Conservation (phyloP, 768 basidiomycete genomes). For the Termitomyces sp. region DNA sequence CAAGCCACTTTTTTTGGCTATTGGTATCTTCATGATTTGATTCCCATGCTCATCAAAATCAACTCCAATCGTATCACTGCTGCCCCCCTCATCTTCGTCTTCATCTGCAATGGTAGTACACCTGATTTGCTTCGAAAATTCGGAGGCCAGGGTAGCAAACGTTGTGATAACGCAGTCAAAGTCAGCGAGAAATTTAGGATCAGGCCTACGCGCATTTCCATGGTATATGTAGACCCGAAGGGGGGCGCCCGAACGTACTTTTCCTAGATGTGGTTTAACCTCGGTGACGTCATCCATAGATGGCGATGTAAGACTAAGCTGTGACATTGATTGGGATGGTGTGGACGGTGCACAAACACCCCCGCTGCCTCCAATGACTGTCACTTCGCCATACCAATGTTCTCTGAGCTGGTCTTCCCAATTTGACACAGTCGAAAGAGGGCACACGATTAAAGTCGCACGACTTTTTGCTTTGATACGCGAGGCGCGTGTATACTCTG, state of each 20-base stretch:
- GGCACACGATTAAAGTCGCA: conserved; percentile 94
- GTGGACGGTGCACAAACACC: conserved; percentile 30
- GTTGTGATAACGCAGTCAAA: conserved; percentile 98
- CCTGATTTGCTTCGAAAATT: conserved; percentile 85
- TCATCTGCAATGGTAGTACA: conserved; percentile 64
- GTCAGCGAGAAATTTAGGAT: conserved; percentile 82
- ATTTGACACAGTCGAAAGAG: conserved; percentile 92
- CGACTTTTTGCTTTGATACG: conserved; percentile 80
- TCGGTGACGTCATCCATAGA: conserved; percentile 24
- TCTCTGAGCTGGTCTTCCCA: conserved; percentile 99
- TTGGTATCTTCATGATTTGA: conserved; percentile 50
- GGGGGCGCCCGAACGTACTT: conserved; percentile 41
- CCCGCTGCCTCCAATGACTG: conserved; percentile 74
- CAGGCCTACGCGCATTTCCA: conserved; percentile 80
- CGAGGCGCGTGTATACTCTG: conserved; percentile 61
- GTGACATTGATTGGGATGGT: conserved; percentile 27
- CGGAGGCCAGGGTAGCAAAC: conserved; percentile 91
- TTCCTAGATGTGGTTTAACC: conserved; percentile 24
- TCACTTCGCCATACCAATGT: conserved; percentile 89
- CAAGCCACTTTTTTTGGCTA: conserved; percentile 60
- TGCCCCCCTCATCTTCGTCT: conserved; percentile 66
- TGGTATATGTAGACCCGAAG: conserved; percentile 95
- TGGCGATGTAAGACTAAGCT: conserved; percentile 28
- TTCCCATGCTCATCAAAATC: conserved; percentile 70
- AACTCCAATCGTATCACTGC: conserved; percentile 55